phyloP scores from a whole-genome alignment of 1,284 basidiomycete genomes.

The Leccinum subrobustum region DNA sequence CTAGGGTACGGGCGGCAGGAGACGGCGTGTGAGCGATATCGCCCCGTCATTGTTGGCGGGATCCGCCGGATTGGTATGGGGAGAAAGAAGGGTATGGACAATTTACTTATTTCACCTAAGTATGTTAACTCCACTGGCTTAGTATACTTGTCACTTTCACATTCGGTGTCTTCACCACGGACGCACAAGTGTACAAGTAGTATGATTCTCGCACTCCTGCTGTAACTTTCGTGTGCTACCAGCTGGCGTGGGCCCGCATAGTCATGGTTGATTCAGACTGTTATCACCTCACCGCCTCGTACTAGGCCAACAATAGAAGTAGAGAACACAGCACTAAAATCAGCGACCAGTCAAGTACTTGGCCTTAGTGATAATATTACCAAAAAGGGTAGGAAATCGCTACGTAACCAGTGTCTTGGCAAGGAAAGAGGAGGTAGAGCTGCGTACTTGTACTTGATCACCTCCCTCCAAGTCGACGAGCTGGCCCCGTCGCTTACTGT shows the following conservation, averaged over 20 bases:
- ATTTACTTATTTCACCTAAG: not conserved
- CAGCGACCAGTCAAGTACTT: no score
- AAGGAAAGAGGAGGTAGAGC: not conserved
- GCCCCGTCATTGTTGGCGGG: not conserved
- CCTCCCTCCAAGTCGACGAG: slow-evolving; percentile 20
- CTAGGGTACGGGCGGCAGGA: not conserved
- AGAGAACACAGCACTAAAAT: not conserved
- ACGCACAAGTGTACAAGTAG: not conserved
- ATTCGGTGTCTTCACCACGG: not conserved
- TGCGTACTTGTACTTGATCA: no score
- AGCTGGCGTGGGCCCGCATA: not conserved
- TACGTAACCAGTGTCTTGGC: slow-evolving; percentile 9
- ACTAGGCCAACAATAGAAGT: not conserved
- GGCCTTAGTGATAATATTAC: not conserved
- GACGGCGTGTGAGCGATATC: not conserved
- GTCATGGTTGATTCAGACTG: not conserved
- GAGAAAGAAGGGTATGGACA: not conserved
- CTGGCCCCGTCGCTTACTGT: slow-evolving; percentile 24
- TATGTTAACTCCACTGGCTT: not conserved
- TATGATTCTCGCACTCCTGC: not conserved
- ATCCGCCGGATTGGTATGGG: not conserved
- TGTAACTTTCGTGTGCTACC: not conserved
- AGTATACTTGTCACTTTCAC: not conserved
- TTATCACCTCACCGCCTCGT: not conserved
- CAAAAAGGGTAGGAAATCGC: slow-evolving; percentile 16